Evolutionary conservation across 2,329 filamentous ascomycete genomes (phyloP), one percentile per base, ranked within the genome.

Genomic region (Aspergillus pseudonomiae): DNA sequence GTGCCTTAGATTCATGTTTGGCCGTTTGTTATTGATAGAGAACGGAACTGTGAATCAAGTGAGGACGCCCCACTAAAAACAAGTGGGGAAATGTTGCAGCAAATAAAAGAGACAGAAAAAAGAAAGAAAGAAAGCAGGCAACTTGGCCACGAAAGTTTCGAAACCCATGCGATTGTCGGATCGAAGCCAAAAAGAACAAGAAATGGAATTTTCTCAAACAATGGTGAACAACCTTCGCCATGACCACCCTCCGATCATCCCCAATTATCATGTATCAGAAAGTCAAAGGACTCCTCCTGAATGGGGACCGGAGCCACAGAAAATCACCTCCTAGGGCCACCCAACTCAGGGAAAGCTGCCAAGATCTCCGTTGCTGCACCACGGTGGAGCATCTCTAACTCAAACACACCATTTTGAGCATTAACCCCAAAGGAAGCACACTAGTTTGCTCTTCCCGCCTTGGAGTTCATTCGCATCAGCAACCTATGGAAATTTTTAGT

Each of bases 351-450:
- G 24, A 59, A 59, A 62, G 30, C 61, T 63, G 66, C 68, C 71
- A 71, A 72, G 66, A 62, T 67, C 68, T 64, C 70, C 69, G 70
- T 66, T 70, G 66, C 68, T 65, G 65, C 68, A 70, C 64, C 54
- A 57, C 26, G 53, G 72, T 71, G 72, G 72, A 67, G 67, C 66
- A 57, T 64, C 61, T 74, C 48, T 74, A 74, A 67, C 69, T 75
- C 73, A 75, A 76, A 76, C 74, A 68, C 73, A 66, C 73, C 73
- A 74, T 60, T 21, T 39, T 32, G 32, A 55, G 26, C 52, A 55
- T 36, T 55, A 24, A 50, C 61, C 57, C 64, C 71, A 67, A 73
- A 67, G 30, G 54, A 45, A 56, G 60, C 45, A 63, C 63, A 67
- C 59, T 58, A 63, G 39, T 41, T n/a, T 10, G 19, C 30, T 63